Conservation (phyloP, 345 rosid genomes). For the Moringa oleifera region DNA sequence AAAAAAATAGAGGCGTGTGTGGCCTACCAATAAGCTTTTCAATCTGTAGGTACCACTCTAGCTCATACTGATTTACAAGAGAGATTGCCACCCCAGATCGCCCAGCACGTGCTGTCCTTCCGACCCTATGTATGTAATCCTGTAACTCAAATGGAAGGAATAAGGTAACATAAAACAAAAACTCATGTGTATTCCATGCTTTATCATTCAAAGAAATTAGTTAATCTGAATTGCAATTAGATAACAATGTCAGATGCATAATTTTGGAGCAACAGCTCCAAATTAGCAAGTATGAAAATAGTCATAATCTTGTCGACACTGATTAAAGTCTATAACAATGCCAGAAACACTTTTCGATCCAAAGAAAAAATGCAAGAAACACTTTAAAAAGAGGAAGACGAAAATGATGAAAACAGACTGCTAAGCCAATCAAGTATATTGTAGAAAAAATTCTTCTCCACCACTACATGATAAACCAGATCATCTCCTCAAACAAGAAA, state of each 20-base stretch:
- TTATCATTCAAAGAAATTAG: neutral
- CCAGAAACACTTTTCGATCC: too few species aligned
- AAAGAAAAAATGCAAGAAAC: neutral
- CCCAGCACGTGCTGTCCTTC: slow-evolving; percentile 97
- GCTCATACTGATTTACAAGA: slow-evolving; percentile 80
- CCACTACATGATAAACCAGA: too few species aligned
- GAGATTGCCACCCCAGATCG: slow-evolving; percentile 92
- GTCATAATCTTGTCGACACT: neutral
- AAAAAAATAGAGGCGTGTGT: neutral
- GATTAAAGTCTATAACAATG: neutral
- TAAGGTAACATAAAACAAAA: neutral
- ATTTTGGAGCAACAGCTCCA: neutral
- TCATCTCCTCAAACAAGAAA: too few species aligned
- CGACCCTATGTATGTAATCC: slow-evolving; percentile 91
- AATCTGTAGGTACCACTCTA: slow-evolving; percentile 88
- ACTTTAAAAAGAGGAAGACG: neutral
- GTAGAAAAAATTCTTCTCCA: too few species aligned
- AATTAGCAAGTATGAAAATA: neutral
- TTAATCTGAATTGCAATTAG: too few species aligned
- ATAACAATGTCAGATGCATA: neutral
- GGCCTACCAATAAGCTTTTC: slow-evolving; percentile 79
- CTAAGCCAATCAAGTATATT: too few species aligned
- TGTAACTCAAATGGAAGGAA: slow-evolving; percentile 18
- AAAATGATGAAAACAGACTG: too few species aligned
- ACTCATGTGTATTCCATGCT: neutral